Evolutionary conservation across 495 filamentous ascomycete species (phyloP).

Genomic region (Platismatia glauca): DNA sequence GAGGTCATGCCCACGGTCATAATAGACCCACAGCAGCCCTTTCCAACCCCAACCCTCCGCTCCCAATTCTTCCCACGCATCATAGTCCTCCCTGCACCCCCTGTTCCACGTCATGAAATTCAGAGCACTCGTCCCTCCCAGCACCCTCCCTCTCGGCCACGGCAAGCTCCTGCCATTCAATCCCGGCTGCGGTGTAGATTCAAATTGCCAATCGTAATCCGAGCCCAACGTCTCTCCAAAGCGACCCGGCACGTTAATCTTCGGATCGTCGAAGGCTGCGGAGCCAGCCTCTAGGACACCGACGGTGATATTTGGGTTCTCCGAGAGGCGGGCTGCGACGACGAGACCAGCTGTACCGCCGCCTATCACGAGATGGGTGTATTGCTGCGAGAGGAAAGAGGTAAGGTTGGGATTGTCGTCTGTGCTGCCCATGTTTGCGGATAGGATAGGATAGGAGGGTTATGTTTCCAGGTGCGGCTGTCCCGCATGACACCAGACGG

Average conservation of each 20-base stretch:
- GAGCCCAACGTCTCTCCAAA: conserved; percentile 35
- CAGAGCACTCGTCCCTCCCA: conserved; percentile 38
- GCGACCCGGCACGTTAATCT: conserved; percentile 36
- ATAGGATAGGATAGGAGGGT: neutral
- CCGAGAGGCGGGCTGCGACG: conserved; percentile 34
- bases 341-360: conserved; percentile 37
- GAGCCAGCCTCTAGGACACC: conserved; percentile 42
- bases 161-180: conserved; percentile 30
- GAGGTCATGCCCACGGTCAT: neutral
- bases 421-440: neutral
- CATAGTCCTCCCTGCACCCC: conserved; percentile 45
- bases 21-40: conserved; percentile 33
- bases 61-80: conserved; percentile 49
- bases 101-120: conserved; percentile 51
- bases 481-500: neutral
- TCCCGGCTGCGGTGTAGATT: conserved; percentile 32
- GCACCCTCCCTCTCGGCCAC: conserved; percentile 32
- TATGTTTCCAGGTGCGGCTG: neutral
- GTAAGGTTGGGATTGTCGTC: neutral
- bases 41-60: conserved; percentile 52
- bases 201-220: conserved; percentile 40
- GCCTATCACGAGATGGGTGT: conserved; percentile 33
- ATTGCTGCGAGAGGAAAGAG: conserved; percentile 19
- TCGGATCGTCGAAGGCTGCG: conserved; percentile 31
- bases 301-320: conserved; percentile 32